Percentiles rank a stretch among this genome's conserved stretches.
phyloP scores from a whole-genome alignment of 169 alveolate species.

The Plasmodium knowlesi region DNA sequence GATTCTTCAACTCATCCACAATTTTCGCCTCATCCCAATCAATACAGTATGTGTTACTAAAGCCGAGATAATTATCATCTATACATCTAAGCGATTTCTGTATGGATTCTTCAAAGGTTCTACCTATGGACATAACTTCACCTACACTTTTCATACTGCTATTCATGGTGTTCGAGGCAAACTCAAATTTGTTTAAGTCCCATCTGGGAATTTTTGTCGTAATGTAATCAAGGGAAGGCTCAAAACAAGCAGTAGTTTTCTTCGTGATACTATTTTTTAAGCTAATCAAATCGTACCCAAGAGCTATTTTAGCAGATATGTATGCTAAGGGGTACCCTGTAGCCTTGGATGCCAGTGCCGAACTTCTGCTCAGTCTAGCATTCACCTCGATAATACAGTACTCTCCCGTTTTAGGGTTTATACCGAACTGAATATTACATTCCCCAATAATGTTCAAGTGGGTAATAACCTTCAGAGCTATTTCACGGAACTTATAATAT shows the following conservation, averaged over 20 bases:
- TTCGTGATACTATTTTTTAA: slow-evolving; percentile 87
- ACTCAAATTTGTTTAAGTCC: slow-evolving; percentile 90
- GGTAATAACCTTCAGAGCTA: slow-evolving; percentile 87
- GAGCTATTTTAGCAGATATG: slow-evolving; percentile 91
- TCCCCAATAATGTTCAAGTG: slow-evolving; percentile 92
- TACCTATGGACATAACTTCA: slow-evolving; percentile 92
- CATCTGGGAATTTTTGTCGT: slow-evolving; percentile 91
- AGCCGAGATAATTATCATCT: slow-evolving; percentile 80
- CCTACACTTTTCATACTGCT: slow-evolving; percentile 92
- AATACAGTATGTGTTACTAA: slow-evolving; percentile 77
- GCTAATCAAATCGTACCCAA: slow-evolving; percentile 87
- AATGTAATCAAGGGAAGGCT: slow-evolving; percentile 91
- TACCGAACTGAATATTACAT: slow-evolving; percentile 92
- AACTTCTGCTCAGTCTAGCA: slow-evolving; percentile 91
- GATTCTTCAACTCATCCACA: slow-evolving; percentile 77
- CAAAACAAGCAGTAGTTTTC: slow-evolving; percentile 93
- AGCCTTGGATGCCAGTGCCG: slow-evolving; percentile 92
- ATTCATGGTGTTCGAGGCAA: slow-evolving; percentile 86
- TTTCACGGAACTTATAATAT: slow-evolving; percentile 87
- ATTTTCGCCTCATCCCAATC: slow-evolving; percentile 72
- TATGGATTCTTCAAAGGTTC: slow-evolving; percentile 92
- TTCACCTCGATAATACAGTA: slow-evolving; percentile 91
- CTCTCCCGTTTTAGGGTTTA: slow-evolving; percentile 88
- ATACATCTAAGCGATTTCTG: slow-evolving; percentile 91
- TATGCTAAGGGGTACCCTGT: slow-evolving; percentile 94